A percentile compares a stretch with the other conserved stretches of the same genome.
Conservation (phyloP, 2,329 filamentous ascomycete genomes). For the Stachybotrys echinatus region DNA sequence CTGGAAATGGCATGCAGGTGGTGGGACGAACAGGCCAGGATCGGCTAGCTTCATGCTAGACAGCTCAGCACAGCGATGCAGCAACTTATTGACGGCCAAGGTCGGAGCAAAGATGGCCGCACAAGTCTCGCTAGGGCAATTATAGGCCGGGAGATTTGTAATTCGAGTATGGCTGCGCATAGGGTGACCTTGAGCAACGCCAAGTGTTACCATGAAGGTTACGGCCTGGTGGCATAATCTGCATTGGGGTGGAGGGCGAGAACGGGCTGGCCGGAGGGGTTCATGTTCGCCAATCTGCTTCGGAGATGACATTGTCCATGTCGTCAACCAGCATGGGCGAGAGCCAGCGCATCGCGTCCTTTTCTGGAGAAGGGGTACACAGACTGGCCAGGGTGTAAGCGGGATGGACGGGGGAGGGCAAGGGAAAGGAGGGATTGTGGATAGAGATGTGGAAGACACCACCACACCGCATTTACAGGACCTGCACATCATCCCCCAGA, state of each 20-base stretch:
- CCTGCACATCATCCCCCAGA: constrained; percentile 13
- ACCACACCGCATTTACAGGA: constrained; percentile 18
- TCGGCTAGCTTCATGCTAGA: constrained; percentile 33
- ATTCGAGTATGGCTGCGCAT: not conserved
- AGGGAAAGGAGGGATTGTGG: constrained; percentile 5
- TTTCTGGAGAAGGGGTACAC: not conserved
- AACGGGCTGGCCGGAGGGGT: constrained; percentile 1
- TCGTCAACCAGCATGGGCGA: constrained; percentile 13
- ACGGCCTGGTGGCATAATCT: constrained; percentile 3
- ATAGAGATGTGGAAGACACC: not conserved
- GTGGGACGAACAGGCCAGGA: not conserved
- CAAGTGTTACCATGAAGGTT: not conserved
- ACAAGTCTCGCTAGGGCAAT: not conserved
- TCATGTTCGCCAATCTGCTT: constrained; percentile 7
- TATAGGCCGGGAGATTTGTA: not conserved
- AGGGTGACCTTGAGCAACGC: constrained; percentile 1
- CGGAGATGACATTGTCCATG: constrained; percentile 11
- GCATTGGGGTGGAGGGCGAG: constrained; percentile 8
- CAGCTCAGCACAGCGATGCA: constrained; percentile 18
- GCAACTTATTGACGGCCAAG: not conserved
- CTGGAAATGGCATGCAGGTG: not conserved
- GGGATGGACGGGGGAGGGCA: constrained; percentile 4
- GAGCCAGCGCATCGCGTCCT: constrained; percentile 11
- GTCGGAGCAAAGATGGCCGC: not conserved
- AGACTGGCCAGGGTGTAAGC: constrained; percentile 9